Evolutionary conservation across 257 asterid species (phyloP).

Genomic region (Primulina eburnea): DNA sequence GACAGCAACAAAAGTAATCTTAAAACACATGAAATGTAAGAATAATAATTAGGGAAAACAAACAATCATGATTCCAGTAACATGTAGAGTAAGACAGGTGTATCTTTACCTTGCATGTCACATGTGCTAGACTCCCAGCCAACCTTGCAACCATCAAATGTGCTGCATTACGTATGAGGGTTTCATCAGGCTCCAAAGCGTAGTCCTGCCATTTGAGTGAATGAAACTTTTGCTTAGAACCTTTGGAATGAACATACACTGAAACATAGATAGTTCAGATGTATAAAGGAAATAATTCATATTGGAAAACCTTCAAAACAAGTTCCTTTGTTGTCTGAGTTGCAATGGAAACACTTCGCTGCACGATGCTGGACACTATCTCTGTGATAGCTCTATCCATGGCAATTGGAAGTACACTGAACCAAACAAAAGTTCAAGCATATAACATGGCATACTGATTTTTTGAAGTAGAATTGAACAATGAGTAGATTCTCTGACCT

Average conservation of each 20-base stretch:
- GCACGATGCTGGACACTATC: constrained; percentile 81
- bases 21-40: constrained; percentile 12
- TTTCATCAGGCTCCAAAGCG: constrained; percentile 96
- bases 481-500: constrained; percentile 44
- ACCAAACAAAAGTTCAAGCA: constrained; percentile 29
- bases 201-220: constrained; percentile 61
- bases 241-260: not conserved
- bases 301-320: constrained; percentile 68
- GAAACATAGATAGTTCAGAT: not conserved
- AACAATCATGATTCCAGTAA: constrained; percentile 8
- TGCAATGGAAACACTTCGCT: constrained; percentile 95
- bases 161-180: constrained; percentile 83
- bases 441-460: not conserved
- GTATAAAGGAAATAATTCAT: not conserved
- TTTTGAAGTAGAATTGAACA: constrained; percentile 11
- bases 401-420: constrained; percentile 81
- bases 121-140: constrained; percentile 99
- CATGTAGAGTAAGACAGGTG: not conserved
- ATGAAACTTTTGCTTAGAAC: constrained; percentile 8
- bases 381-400: constrained; percentile 96
- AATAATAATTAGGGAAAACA: not conserved
- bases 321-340: constrained; percentile 96
- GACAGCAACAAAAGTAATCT: constrained; percentile 14
- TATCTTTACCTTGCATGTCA: constrained; percentile 86
- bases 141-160: constrained; percentile 98